phyloP scores from a whole-genome alignment of 1,284 basidiomycete species.

The Ustilago tritici region DNA sequence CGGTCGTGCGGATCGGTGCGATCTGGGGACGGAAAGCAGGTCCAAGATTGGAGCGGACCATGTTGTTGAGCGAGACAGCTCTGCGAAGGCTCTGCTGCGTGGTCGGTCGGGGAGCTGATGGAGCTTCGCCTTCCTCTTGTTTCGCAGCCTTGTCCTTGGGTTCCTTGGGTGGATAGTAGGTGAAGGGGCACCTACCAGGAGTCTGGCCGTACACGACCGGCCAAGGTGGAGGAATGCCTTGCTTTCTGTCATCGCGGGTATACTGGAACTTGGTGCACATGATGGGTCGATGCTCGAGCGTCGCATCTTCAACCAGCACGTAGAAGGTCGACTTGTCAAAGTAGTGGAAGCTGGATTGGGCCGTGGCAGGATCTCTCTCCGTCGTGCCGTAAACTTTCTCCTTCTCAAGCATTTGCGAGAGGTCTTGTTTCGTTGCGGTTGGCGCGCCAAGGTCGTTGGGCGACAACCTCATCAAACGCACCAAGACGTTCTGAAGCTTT shows the following conservation, averaged over 20 bases:
- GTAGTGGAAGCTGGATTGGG: conserved; percentile 87
- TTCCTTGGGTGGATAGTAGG: conserved; percentile 53
- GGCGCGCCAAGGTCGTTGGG: conserved; percentile 30
- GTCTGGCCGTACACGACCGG: conserved; percentile 72
- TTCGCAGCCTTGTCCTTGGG: conserved; percentile 34
- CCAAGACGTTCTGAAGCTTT: conserved; percentile 51
- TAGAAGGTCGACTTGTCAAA: conserved; percentile 84
- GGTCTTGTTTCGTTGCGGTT: conserved; percentile 50
- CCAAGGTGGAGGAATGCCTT: conserved; percentile 70
- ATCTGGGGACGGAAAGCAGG: conserved; percentile 27
- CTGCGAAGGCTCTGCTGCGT: conserved; percentile 74
- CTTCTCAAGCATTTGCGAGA: conserved; percentile 79
- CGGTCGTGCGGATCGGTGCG: conserved; percentile 26
- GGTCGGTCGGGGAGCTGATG: conserved; percentile 11
- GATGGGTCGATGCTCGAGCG: conserved; percentile 76
- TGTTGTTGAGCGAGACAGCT: conserved; percentile 81
- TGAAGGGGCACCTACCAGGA: conserved; percentile 70
- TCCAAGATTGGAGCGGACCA: conserved; percentile 72
- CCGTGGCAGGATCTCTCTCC: conserved; percentile 90
- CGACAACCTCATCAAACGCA: conserved; percentile 42
- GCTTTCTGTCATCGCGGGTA: conserved; percentile 44
- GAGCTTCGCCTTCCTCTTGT: conserved; percentile 22
- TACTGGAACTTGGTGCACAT: conserved; percentile 73
- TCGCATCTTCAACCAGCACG: conserved; percentile 90
- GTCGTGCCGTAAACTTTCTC: conserved; percentile 88